These are phyloP conservation scores for Pleomassaria siparia DNA, from an alignment of 2,329 filamentous ascomycete genomes.

Conservation along the genomic window DNA sequence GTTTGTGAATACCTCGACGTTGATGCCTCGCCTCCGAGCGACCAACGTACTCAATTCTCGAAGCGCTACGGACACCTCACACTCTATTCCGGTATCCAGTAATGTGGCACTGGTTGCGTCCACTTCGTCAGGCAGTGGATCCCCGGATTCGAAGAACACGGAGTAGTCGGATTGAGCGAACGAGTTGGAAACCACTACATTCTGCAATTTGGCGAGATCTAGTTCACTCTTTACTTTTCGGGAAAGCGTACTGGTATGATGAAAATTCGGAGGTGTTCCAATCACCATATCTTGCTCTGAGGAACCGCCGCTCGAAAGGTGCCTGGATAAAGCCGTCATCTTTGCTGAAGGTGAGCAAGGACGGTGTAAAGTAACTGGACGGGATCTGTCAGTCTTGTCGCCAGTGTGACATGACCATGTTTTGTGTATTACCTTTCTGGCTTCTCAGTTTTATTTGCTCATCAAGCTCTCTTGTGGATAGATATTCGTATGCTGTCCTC, in stretches of 20 bases:
- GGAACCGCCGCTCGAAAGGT: constrained; percentile 32
- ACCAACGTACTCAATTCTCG: constrained; percentile 37
- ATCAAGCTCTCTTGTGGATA: constrained; percentile 25
- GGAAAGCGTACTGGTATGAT: constrained; percentile 18
- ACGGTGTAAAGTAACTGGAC: constrained; percentile 27
- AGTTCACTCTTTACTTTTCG: constrained; percentile 35
- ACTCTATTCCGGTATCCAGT: constrained; percentile 20
- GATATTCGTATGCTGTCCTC: constrained; percentile 8
- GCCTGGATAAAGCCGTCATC: constrained; percentile 44
- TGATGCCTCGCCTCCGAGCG: constrained; percentile 39
- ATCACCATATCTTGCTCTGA: constrained; percentile 34
- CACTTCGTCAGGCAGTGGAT: constrained; percentile 34
- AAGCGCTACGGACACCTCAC: constrained; percentile 36
- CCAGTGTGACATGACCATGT: too few species aligned
- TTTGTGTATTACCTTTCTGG: constrained; percentile 23
- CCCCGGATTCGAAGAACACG: constrained; percentile 38
- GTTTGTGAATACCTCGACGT: constrained; percentile 31
- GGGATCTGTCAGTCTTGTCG: constrained; percentile 5
- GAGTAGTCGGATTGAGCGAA: constrained; percentile 22
- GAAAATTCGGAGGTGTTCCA: constrained; percentile 34
- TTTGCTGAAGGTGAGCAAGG: constrained; percentile 41
- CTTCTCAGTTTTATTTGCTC: constrained; percentile 25
- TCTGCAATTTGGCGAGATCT: constrained; percentile 18
- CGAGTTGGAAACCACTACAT: constrained; percentile 6
- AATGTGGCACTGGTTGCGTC: constrained; percentile 4